phyloP scores from a whole-genome alignment of 768 basidiomycete species.

The Leccinum rimulosum region DNA sequence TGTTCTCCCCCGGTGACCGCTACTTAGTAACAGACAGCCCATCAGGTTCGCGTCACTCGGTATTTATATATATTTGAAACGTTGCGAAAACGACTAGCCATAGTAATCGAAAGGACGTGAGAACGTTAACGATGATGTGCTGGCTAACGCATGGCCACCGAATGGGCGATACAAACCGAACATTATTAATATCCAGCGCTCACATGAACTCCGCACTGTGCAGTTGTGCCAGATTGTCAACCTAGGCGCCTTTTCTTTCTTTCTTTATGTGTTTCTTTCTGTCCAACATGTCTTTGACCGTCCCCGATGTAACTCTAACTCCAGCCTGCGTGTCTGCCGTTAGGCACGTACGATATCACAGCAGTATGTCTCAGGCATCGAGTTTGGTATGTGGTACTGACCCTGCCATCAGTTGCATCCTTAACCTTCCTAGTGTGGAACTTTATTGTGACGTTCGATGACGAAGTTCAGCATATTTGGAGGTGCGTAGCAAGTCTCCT shows the following conservation, averaged over 20 bases:
- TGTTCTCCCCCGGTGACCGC: too few relatives aligned
- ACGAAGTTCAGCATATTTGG: conserved; percentile 24
- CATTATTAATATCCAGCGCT: background rate
- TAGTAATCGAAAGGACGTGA: background rate
- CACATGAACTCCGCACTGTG: background rate
- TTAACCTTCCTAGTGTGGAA: conserved; percentile 16
- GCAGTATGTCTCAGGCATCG: background rate
- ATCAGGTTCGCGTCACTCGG: background rate
- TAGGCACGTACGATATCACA: conserved; percentile 12
- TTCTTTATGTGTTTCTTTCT: conserved; percentile 2
- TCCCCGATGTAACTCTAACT: background rate
- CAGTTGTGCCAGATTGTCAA: background rate
- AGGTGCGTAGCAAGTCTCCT: background rate
- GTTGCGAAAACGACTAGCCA: background rate
- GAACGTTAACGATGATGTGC: conserved; percentile 1
- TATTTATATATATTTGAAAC: background rate
- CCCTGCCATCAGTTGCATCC: conserved; percentile 6
- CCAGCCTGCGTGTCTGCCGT: background rate
- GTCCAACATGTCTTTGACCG: background rate
- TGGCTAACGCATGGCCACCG: background rate
- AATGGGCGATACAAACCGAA: background rate
- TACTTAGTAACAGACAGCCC: too few relatives aligned
- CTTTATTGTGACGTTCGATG: conserved; percentile 11
- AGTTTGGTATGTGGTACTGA: conserved; percentile 1
- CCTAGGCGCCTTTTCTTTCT: background rate